Percentiles rank a stretch among this genome's conserved stretches.
Evolutionary conservation across 2,329 filamentous ascomycete species (phyloP).

Genomic region (Myriosclerotinia curreyana): DNA sequence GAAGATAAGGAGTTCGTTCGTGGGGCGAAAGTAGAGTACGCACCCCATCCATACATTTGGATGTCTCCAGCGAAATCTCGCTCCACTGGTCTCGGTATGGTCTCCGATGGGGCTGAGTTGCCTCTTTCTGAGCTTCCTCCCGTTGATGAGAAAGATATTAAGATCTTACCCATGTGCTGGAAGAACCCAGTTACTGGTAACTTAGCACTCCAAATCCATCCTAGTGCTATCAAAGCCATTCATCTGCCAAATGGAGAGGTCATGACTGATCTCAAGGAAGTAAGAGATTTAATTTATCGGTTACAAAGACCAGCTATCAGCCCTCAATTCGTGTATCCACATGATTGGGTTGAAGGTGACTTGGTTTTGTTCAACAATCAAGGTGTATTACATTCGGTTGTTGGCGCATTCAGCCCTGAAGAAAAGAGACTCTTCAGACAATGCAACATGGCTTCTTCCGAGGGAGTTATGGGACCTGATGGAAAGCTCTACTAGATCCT

Average conservation of each 20-base stretch:
- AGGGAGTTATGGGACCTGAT: constrained; percentile 41
- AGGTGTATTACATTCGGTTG: constrained; percentile 70
- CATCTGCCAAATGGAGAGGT: constrained; percentile 64
- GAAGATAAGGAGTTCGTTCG: constrained; percentile 66
- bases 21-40: constrained; percentile 68
- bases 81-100: constrained; percentile 67
- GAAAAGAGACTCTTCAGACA: constrained; percentile 74
- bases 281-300: constrained; percentile 67
- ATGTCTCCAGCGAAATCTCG: constrained; percentile 67
- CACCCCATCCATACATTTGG: constrained; percentile 78
- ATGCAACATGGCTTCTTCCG: constrained; percentile 72
- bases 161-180: constrained; percentile 74
- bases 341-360: constrained; percentile 76
- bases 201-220: constrained; percentile 71
- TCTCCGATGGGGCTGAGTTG: constrained; percentile 64
- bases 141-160: constrained; percentile 63
- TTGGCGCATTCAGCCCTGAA: constrained; percentile 69
- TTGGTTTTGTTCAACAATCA: constrained; percentile 77
- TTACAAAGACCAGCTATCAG: constrained; percentile 71
- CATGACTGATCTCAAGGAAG: constrained; percentile 64
- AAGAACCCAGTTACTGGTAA: constrained; percentile 68
- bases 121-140: constrained; percentile 57
- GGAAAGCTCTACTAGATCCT: constrained; percentile 36
- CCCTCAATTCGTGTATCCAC: constrained; percentile 64
- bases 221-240: constrained; percentile 66